Evolutionary conservation across 352 stramenopile genomes (phyloP).

Genomic region (Phytopythium montanum): DNA sequence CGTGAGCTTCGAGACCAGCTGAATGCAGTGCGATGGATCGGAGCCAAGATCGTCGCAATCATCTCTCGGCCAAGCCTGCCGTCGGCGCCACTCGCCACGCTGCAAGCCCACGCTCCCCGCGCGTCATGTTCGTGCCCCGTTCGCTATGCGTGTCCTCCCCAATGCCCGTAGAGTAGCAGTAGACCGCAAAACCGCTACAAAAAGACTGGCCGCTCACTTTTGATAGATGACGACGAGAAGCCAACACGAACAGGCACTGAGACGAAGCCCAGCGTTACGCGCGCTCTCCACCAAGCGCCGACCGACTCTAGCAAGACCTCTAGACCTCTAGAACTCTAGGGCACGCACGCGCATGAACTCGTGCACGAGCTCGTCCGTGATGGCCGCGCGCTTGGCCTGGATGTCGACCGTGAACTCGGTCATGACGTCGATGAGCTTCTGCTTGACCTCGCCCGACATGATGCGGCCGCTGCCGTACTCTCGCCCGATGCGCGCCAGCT

Average conservation of each 20-base stretch:
- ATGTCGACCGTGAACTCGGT: conserved; percentile 92
- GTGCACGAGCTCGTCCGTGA: conserved; percentile 95
- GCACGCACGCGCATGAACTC: conserved; percentile 96
- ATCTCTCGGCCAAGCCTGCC: not conserved
- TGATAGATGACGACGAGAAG: not conserved
- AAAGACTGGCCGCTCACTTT: not conserved
- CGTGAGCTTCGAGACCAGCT: not conserved
- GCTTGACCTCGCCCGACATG: conserved; percentile 98
- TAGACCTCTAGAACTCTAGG: conserved; percentile 93
- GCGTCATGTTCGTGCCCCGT: conserved; percentile 2
- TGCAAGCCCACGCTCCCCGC: not conserved
- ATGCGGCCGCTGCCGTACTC: conserved; percentile 96
- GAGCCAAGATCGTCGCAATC: not conserved
- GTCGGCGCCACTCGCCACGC: not conserved
- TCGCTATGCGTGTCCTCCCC: not conserved
- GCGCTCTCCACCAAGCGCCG: not conserved
- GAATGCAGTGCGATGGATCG: not conserved
- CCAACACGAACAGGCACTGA: too few relatives aligned
- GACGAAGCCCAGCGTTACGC: too few relatives aligned
- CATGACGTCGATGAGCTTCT: conserved; percentile 93
- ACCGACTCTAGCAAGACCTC: too few relatives aligned
- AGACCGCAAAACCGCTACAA: not conserved
- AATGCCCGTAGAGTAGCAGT: conserved; percentile 4
- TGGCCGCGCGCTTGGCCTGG: conserved; percentile 89
- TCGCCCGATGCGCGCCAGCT: conserved; percentile 91